phyloP scores from a whole-genome alignment of 768 basidiomycete species.

The Termitomyces sp. region DNA sequence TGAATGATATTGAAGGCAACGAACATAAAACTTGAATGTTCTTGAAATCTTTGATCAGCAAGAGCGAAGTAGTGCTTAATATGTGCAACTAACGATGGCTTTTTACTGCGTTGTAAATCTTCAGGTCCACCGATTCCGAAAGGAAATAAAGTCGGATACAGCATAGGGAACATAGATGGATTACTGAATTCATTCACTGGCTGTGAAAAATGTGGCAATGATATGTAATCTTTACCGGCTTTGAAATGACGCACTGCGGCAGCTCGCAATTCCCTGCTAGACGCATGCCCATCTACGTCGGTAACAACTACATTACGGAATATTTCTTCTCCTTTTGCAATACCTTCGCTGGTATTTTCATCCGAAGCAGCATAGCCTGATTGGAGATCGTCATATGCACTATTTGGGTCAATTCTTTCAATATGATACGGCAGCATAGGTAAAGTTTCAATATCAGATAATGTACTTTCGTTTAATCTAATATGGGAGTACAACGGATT shows the following conservation, averaged over 20 bases:
- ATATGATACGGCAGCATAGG: too few relatives aligned
- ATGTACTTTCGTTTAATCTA: background rate
- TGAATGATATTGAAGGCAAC: constrained; percentile 39
- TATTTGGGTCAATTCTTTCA: background rate
- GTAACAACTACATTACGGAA: background rate
- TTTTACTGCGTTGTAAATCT: constrained; percentile 16
- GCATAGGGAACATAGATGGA: constrained; percentile 31
- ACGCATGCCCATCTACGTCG: background rate
- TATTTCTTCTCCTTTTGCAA: background rate
- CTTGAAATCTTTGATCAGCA: constrained; percentile 28
- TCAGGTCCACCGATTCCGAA: constrained; percentile 41
- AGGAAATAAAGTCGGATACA: constrained; percentile 40
- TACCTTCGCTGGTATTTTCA: background rate
- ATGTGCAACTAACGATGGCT: constrained; percentile 29
- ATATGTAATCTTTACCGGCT: background rate
- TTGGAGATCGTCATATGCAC: too few relatives aligned
- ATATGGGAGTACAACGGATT: background rate
- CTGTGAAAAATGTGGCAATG: background rate
- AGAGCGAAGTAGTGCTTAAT: constrained; percentile 28
- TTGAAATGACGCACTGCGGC: background rate
- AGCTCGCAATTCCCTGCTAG: background rate
- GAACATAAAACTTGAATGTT: constrained; percentile 37
- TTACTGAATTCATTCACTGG: constrained; percentile 31
- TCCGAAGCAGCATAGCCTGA: too few relatives aligned
- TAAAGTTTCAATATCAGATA: background rate